A percentile compares a stretch with the other conserved stretches of the same genome.
These are phyloP conservation scores for Tuber melanosporum DNA, from an alignment of 495 filamentous ascomycete genomes.

Conservation along the genomic window DNA sequence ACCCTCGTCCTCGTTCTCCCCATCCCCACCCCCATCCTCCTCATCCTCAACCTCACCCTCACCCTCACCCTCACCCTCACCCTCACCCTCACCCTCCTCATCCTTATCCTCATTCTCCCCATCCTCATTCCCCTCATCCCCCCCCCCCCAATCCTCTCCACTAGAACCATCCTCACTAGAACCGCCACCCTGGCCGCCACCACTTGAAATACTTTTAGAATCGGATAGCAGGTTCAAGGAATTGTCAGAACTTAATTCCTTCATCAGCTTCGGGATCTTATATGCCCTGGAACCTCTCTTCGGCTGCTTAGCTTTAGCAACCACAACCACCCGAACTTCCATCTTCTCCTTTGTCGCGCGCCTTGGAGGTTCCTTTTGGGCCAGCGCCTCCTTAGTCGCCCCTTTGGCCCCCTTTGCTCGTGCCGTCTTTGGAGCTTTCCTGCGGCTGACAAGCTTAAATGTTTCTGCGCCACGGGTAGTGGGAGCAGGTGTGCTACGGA, in stretches of 20 bases:
- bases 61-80: neutral
- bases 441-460: neutral
- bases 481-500: neutral
- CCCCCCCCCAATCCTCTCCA: conserved; percentile 11
- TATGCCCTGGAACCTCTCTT: neutral
- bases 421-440: neutral
- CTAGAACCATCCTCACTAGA: conserved; percentile 17
- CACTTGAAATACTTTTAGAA: neutral
- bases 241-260: neutral
- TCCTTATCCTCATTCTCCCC: conserved; percentile 7
- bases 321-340: neutral
- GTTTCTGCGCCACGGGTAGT: neutral
- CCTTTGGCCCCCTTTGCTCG: neutral
- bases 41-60: neutral
- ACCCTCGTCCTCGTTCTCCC: conserved; percentile 7
- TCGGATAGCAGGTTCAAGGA: neutral
- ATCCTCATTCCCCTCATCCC: neutral
- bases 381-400: neutral
- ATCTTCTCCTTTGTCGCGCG: neutral
- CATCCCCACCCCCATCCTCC: neutral
- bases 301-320: neutral
- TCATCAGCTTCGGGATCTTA: neutral
- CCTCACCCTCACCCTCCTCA: conserved; percentile 7
- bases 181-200: conserved; percentile 11
- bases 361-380: neutral